Conservation (phyloP, 1,284 basidiomycete species). For the Cutaneotrichosporon sp. region DNA sequence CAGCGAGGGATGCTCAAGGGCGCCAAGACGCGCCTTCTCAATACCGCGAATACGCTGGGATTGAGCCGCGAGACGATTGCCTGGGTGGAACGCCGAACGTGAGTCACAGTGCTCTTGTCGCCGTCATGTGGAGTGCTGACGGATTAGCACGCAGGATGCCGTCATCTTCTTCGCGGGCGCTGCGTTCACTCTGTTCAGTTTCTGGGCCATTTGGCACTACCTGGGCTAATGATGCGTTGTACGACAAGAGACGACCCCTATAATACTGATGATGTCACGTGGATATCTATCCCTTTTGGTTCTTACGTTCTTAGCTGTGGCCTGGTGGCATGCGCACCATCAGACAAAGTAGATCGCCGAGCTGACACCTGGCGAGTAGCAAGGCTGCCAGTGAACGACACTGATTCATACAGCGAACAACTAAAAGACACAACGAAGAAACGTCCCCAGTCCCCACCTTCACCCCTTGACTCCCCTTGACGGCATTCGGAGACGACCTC, state of each 20-base stretch:
- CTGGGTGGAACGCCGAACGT: slow-evolving; percentile 91
- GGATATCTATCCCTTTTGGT: no score
- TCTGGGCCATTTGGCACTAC: slow-evolving; percentile 84
- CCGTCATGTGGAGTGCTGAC: slow-evolving; percentile 11
- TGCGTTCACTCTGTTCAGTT: slow-evolving; percentile 80
- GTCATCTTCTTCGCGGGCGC: slow-evolving; percentile 82
- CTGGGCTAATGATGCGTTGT: slow-evolving; percentile 58
- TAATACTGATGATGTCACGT: slow-evolving; percentile 5
- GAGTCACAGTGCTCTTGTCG: slow-evolving; percentile 32
- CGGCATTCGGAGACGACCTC: no score
- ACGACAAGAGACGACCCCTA: slow-evolving; percentile 8
- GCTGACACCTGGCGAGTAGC: no score
- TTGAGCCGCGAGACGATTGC: slow-evolving; percentile 86
- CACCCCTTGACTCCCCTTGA: no score
- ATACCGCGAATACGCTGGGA: slow-evolving; percentile 87
- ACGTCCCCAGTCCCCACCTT: no score
- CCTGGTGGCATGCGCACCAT: no score
- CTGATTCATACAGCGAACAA: neutral
- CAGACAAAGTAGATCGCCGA: no score
- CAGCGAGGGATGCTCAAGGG: slow-evolving; percentile 88
- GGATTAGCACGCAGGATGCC: slow-evolving; percentile 75
- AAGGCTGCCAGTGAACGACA: no score
- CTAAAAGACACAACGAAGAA: no score
- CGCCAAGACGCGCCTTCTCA: slow-evolving; percentile 72
- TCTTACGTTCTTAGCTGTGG: no score